Percentiles rank a stretch among this genome's conserved stretches.
Evolutionary conservation across 1,284 basidiomycete species (phyloP).

Genomic region (Tylopilus orsonianus): DNA sequence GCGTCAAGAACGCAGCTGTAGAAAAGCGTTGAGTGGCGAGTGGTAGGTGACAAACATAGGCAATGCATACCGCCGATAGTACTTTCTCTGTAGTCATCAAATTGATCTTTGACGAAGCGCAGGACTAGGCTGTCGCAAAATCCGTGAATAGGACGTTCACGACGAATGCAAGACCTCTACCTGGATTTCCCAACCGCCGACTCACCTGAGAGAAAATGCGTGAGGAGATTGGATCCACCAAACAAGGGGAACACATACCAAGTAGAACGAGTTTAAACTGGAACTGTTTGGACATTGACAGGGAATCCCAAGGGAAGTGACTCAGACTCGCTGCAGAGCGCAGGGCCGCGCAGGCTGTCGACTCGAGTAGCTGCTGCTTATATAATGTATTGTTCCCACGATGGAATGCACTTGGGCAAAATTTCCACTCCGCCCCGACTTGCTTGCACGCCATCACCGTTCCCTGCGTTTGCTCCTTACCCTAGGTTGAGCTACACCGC

Average conservation of each 20-base stretch:
- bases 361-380: conserved; percentile 18
- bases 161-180: conserved; percentile 38
- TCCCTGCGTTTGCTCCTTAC: conserved; percentile 25
- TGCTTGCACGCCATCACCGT: conserved; percentile 29
- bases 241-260: conserved; percentile 47
- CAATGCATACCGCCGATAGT: conserved; percentile 73
- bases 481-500: conserved; percentile 25
- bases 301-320: conserved; percentile 3
- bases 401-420: conserved; percentile 17
- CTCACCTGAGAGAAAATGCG: conserved; percentile 63
- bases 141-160: conserved; percentile 7
- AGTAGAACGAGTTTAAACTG: conserved; percentile 92
- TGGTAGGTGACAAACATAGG: conserved; percentile 4
- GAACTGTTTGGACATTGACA: conserved; percentile 75
- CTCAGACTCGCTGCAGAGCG: conserved; percentile 5
- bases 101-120: conserved; percentile 96
- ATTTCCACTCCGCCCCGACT: conserved; percentile 20
- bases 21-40: conserved; percentile 18
- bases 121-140: conserved; percentile 73
- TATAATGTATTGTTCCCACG: conserved; percentile 32
- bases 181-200: conserved; percentile 97
- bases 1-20: conserved; percentile 92
- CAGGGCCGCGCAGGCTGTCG: conserved; percentile 8
- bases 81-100: conserved; percentile 95
- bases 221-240: conserved; percentile 1